These are phyloP conservation scores for Castanea mollissima DNA, from an alignment of 306 rosid genomes.

Conservation along the genomic window DNA sequence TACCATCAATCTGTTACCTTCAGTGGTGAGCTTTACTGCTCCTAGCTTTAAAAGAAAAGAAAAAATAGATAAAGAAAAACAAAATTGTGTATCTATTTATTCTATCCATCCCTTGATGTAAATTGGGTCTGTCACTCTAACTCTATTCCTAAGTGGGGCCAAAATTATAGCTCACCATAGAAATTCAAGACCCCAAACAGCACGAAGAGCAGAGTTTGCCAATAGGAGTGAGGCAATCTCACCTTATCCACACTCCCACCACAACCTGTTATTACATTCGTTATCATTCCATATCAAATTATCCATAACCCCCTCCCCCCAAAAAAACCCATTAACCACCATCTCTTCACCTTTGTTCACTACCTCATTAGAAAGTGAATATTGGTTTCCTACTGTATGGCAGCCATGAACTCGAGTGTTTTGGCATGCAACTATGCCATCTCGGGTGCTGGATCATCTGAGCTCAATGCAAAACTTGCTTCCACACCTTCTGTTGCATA, in stretches of 20 bases:
- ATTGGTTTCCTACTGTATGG: slow-evolving; percentile 37
- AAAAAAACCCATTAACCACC: neutral
- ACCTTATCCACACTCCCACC: slow-evolving; percentile 95
- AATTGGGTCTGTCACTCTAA: neutral
- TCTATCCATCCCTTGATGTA: neutral
- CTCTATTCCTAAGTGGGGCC: slow-evolving; percentile 49
- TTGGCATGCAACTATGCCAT: slow-evolving; percentile 71
- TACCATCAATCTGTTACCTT: too few relatives aligned
- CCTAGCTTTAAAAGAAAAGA: too few relatives aligned
- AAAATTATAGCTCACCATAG: slow-evolving; percentile 8
- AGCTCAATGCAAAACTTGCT: slow-evolving; percentile 46
- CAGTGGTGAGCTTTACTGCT: too few relatives aligned
- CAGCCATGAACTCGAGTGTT: slow-evolving; percentile 78
- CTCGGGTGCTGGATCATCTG: slow-evolving; percentile 50
- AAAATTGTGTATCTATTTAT: neutral
- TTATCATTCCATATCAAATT: slow-evolving; percentile 34
- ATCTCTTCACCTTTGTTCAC: neutral
- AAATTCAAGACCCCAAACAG: neutral
- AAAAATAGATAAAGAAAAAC: too few relatives aligned
- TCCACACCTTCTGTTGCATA: slow-evolving; percentile 36
- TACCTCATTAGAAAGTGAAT: neutral
- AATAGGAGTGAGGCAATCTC: slow-evolving; percentile 78
- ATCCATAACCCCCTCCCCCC: slow-evolving; percentile 18
- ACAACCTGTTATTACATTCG: slow-evolving; percentile 38
- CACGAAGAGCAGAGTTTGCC: slow-evolving; percentile 39